Evolutionary conservation across 345 rosid species (phyloP).

Genomic region (thale cress (Arabidopsis thaliana)): TAIR10.1 NC_003075.7:13659001-13659500

Average conservation of each 20-base stretch:
- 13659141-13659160: too few relatives aligned
- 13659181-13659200: neutral
- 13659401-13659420: constrained; percentile 37
- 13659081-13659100: too few relatives aligned
- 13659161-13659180: neutral
- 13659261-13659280: constrained; percentile 27
- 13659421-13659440: constrained; percentile 27
- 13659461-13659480: constrained; percentile 23
- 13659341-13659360: constrained; percentile 33
- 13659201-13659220: neutral
- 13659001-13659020: too few relatives aligned
- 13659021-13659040: too few relatives aligned
- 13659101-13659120: too few relatives aligned
- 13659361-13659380: constrained; percentile 37
- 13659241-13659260: neutral
- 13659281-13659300: constrained; percentile 30
- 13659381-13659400: constrained; percentile 35
- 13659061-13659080: too few relatives aligned
- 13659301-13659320: constrained; percentile 23
- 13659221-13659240: too few relatives aligned
- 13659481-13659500: constrained; percentile 4
- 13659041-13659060: too few relatives aligned
- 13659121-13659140: too few relatives aligned
- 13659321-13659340: constrained; percentile 26
- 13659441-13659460: neutral